Conservation (phyloP, 805 yeast genomes). For the Candida maris region DNA sequence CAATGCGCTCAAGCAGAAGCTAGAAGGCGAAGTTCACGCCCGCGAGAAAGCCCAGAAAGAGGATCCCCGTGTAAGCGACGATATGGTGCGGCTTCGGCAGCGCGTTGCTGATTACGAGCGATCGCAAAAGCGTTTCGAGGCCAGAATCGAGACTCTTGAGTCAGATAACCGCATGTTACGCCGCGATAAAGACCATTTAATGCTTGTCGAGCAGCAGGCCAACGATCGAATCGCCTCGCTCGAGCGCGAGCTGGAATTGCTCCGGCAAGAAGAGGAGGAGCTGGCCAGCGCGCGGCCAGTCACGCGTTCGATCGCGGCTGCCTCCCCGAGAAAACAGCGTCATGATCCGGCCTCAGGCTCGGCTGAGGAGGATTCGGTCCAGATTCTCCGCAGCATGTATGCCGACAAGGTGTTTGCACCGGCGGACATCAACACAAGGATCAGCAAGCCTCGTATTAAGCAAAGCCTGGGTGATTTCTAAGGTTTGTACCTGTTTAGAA, state of each 20-base stretch:
- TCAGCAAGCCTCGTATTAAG: conserved; percentile 16
- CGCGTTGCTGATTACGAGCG: background rate
- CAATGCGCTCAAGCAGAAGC: conserved; percentile 7
- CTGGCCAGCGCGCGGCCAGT: background rate
- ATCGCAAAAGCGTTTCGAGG: conserved; percentile 3
- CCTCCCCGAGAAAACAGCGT: conserved; percentile 1
- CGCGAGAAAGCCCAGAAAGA: background rate
- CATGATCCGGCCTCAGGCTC: background rate
- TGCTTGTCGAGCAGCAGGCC: conserved; percentile 1
- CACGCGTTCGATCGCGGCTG: background rate
- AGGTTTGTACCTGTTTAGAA: background rate
- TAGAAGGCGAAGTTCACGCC: background rate
- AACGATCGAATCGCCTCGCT: conserved; percentile 3
- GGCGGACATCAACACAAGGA: conserved; percentile 11
- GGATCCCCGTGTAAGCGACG: background rate
- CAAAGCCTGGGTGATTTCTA: conserved; percentile 1
- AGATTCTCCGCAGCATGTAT: conserved; percentile 13
- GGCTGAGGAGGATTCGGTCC: conserved; percentile 18
- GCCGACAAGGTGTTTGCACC: conserved; percentile 11
- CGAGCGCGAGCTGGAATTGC: conserved; percentile 2
- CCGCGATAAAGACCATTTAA: conserved; percentile 8
- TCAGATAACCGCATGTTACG: conserved; percentile 9
- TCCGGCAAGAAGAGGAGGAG: conserved; percentile 1
- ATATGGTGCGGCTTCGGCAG: background rate
- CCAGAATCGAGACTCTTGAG: conserved; percentile 5